Conservation (phyloP, 306 rosid species). For the Ammopiptanthus mongolicus region DNA sequence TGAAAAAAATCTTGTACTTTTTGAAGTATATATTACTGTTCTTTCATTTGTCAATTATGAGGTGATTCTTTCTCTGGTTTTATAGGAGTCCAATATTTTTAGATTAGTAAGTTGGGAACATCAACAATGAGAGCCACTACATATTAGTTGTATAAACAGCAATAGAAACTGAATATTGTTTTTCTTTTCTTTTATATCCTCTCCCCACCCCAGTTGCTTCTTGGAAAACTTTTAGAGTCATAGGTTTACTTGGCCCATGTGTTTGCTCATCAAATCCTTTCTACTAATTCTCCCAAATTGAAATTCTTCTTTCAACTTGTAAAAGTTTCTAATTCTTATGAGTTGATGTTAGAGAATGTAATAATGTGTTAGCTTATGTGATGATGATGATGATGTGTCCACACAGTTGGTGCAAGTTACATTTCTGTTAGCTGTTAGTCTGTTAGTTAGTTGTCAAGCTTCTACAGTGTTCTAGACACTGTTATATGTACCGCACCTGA, state of each 20-base stretch:
- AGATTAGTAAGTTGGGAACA: neutral
- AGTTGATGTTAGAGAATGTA: neutral
- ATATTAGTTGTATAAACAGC: neutral
- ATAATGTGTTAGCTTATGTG: neutral
- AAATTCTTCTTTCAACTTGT: neutral
- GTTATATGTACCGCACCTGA: neutral
- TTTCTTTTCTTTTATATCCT: neutral
- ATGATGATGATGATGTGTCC: neutral
- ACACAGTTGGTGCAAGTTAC: neutral
- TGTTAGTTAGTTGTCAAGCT: too few species aligned
- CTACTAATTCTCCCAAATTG: neutral
- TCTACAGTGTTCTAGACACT: neutral
- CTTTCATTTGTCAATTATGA: too few species aligned
- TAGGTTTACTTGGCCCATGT: conserved; percentile 1
- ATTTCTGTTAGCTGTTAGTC: neutral
- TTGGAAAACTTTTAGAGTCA: neutral
- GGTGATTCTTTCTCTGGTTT: too few species aligned
- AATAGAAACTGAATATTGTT: neutral
- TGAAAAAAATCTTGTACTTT: too few species aligned
- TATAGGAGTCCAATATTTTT: neutral
- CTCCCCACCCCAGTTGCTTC: neutral
- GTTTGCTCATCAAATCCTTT: neutral
- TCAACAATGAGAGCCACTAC: neutral
- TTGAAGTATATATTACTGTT: too few species aligned
- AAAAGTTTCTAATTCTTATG: neutral